These are phyloP conservation scores for Lachnellula occidentalis DNA, from an alignment of 2,329 filamentous ascomycete genomes.

Conservation along the genomic window DNA sequence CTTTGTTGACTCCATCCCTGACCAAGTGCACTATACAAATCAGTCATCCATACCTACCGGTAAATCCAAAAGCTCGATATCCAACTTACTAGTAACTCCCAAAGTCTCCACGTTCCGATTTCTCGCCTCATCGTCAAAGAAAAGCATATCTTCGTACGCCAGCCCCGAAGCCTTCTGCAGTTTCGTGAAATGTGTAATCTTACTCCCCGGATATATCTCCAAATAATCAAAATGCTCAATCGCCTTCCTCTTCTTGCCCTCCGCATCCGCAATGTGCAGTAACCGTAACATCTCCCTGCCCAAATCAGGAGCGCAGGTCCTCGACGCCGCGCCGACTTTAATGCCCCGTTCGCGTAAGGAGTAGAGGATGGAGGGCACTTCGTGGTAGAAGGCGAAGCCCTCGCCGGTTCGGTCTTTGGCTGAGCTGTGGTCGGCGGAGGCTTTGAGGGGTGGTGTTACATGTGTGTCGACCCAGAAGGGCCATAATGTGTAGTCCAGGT, in stretches of 20 bases:
- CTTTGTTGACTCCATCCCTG: slow-evolving; percentile 68
- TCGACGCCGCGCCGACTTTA: slow-evolving; percentile 67
- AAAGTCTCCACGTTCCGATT: slow-evolving; percentile 76
- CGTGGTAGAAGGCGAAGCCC: slow-evolving; percentile 63
- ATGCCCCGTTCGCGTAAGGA: slow-evolving; percentile 42
- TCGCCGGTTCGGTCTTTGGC: slow-evolving; percentile 56
- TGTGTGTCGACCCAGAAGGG: slow-evolving; percentile 98
- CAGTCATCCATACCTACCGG: not conserved
- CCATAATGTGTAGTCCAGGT: slow-evolving; percentile 98
- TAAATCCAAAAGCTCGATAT: not conserved
- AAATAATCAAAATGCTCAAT: slow-evolving; percentile 56
- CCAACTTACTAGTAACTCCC: slow-evolving; percentile 43
- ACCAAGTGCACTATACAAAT: slow-evolving; percentile 69
- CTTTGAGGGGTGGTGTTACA: slow-evolving; percentile 65
- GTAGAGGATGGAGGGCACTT: slow-evolving; percentile 62
- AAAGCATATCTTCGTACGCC: slow-evolving; percentile 78
- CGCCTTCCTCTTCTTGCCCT: slow-evolving; percentile 35
- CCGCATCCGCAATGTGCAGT: slow-evolving; percentile 49
- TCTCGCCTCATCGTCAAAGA: slow-evolving; percentile 88
- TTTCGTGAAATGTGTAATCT: slow-evolving; percentile 77
- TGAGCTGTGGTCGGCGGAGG: slow-evolving; percentile 38
- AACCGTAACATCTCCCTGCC: slow-evolving; percentile 75
- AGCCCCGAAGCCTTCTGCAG: slow-evolving; percentile 68
- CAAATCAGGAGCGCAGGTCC: slow-evolving; percentile 73
- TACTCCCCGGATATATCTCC: slow-evolving; percentile 70